These are phyloP conservation scores for Malassezia japonica DNA, from an alignment of 1,284 basidiomycete genomes.

Conservation along the genomic window DNA sequence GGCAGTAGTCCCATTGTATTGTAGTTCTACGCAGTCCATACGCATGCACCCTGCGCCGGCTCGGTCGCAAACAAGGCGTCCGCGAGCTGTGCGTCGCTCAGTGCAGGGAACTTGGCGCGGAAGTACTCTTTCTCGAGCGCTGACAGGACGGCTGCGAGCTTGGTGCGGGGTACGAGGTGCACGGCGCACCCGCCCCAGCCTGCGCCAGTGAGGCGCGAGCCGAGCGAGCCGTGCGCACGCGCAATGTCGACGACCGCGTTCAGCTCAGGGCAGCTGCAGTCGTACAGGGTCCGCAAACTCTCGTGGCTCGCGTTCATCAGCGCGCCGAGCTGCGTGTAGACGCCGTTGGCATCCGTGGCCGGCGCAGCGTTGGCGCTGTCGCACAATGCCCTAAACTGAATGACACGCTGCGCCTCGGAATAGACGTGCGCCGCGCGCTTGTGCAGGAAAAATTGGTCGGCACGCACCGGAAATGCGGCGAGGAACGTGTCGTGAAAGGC, in stretches of 20 bases:
- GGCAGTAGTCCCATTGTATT: too few relatives aligned
- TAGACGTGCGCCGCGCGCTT: conserved; percentile 39
- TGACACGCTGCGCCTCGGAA: conserved; percentile 35
- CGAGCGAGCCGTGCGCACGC: conserved; percentile 32
- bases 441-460: conserved; percentile 31
- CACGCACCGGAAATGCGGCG: conserved; percentile 34
- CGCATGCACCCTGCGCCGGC: conserved; percentile 41
- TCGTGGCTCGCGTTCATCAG: conserved; percentile 39
- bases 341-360: neutral
- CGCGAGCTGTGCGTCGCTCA: conserved; percentile 23
- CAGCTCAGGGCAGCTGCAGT: conserved; percentile 40
- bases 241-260: conserved; percentile 36
- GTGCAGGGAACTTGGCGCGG: conserved; percentile 20
- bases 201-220: conserved; percentile 38
- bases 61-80: conserved; percentile 39
- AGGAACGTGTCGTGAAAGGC: conserved; percentile 38
- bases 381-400: conserved; percentile 31
- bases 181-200: conserved; percentile 47
- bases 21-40: too few relatives aligned
- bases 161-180: conserved; percentile 33
- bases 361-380: conserved; percentile 3
- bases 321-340: conserved; percentile 29
- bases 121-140: conserved; percentile 33
- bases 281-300: conserved; percentile 32
- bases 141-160: conserved; percentile 25